Base-by-base conservation (phyloP, 148 eudicot species). In the Drosera capensis region DNA sequence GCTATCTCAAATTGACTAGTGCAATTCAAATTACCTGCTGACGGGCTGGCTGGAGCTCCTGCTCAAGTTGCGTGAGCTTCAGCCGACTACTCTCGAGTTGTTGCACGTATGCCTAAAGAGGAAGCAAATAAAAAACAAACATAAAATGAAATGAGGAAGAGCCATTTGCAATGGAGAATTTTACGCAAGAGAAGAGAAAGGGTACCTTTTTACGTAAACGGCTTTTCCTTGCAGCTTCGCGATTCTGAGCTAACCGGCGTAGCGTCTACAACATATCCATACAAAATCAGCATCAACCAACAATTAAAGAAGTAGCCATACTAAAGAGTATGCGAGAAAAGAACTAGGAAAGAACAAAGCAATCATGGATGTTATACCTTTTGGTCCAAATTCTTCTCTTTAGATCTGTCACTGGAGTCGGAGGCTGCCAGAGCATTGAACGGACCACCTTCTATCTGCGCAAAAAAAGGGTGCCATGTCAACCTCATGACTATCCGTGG, bases 161-260 rank as follows among this genome's bases (percentile, higher is more conserved):
- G n/a, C n/a, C n/a, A n/a, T n/a, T n/a, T n/a, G n/a, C n/a, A n/a
- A n/a, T n/a, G n/a, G n/a, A n/a, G n/a, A n/a, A n/a, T n/a, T n/a
- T n/a, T n/a, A n/a, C n/a, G n/a, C n/a, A n/a, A n/a, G n/a, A n/a
- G n/a, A n/a, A n/a, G n/a, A 14, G 43, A 40, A 7, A 40, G 11
- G 7, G 5, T 61, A 59, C 95, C 64, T 85, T 85, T 58, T 85
- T 85, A 42, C 95, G 68, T 57, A 85, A 51, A 42, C 90, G 68
- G 47, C 95, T 85, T 71, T 85, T 85, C 55, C 95, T 71, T 49
- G 95, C 95, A 56, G 95, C 95, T 67, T 80, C 95, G 46, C 96
- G 83, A 58, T 86, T 86, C 57, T 86, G 96, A 54, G 96, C 96
- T 41, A 86, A 74, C 62, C 95, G 67, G 50, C 95, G 77, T 37